Evolutionary conservation across 176 grass and related monocot genomes (phyloP).

Genomic region (Carex cristatella): DNA sequence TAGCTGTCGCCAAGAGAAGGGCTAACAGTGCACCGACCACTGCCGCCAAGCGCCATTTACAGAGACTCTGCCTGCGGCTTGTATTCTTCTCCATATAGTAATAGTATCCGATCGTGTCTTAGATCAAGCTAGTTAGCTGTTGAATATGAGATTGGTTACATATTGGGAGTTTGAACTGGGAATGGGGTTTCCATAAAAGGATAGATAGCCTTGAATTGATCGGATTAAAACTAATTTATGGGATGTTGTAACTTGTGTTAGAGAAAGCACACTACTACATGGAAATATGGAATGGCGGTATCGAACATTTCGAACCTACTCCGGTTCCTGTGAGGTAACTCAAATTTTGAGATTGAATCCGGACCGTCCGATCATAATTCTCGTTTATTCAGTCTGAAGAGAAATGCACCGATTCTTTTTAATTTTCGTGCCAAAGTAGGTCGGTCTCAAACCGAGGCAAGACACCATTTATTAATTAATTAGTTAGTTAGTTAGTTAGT

Average conservation of each 20-base stretch:
- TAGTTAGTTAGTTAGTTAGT: background rate
- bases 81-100: background rate
- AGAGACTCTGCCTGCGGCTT: background rate
- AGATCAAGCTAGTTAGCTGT: background rate
- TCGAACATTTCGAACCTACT: background rate
- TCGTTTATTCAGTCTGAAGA: too few species aligned
- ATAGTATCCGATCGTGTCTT: background rate
- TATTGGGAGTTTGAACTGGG: background rate
- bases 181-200: background rate
- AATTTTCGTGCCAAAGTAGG: too few species aligned
- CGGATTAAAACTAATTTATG: background rate
- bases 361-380: too few species aligned
- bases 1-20: conserved; percentile 52
- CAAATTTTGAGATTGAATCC: too few species aligned
- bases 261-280: background rate
- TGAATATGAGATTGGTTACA: background rate
- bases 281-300: background rate
- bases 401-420: too few species aligned
- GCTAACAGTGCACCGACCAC: conserved; percentile 34
- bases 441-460: too few species aligned
- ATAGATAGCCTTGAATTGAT: background rate
- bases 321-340: too few species aligned
- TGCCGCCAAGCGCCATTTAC: conserved; percentile 28
- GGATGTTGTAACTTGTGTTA: background rate
- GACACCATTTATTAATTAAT: background rate